Percentiles rank a stretch among this genome's conserved stretches.
phyloP scores from a whole-genome alignment of 371 early-diverging fungal species.

The Batkoa obscura region DNA sequence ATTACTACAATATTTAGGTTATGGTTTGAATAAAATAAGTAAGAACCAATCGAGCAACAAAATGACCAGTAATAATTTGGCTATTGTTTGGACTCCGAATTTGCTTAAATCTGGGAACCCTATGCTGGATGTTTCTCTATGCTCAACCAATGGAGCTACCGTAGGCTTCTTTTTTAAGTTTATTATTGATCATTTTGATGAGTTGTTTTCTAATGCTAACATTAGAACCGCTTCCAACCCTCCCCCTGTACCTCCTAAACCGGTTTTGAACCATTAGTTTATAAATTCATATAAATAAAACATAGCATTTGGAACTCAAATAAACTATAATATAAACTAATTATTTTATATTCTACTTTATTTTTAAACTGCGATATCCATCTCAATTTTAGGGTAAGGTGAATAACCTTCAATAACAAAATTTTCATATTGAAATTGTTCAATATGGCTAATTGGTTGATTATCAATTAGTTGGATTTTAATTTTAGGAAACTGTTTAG shows the following conservation, averaged over 20 bases:
- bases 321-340: too few species aligned
- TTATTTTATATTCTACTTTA: too few species aligned
- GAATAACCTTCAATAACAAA: conserved; percentile 72
- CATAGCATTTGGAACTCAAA: too few species aligned
- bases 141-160: conserved; percentile 7
- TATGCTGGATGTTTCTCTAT: conserved; percentile 23
- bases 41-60: conserved; percentile 31
- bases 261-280: too few species aligned
- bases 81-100: conserved; percentile 76
- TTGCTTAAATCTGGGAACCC: conserved; percentile 47
- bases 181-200: too few species aligned
- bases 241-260: too few species aligned
- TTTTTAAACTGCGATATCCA: conserved; percentile 91
- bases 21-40: conserved; percentile 40
- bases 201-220: too few species aligned
- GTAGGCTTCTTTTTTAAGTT: too few species aligned
- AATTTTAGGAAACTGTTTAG: conserved; percentile 76
- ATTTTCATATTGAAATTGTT: conserved; percentile 73
- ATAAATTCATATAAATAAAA: too few species aligned
- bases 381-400: conserved; percentile 80
- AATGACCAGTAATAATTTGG: conserved; percentile 70
- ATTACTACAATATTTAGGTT: conserved; percentile 36
- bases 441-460: conserved; percentile 37
- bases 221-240: too few species aligned
- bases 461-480: conserved; percentile 19